Evolutionary conservation across 495 filamentous ascomycete species (phyloP).

Genomic region (Pyrenopolyporus hunteri): DNA sequence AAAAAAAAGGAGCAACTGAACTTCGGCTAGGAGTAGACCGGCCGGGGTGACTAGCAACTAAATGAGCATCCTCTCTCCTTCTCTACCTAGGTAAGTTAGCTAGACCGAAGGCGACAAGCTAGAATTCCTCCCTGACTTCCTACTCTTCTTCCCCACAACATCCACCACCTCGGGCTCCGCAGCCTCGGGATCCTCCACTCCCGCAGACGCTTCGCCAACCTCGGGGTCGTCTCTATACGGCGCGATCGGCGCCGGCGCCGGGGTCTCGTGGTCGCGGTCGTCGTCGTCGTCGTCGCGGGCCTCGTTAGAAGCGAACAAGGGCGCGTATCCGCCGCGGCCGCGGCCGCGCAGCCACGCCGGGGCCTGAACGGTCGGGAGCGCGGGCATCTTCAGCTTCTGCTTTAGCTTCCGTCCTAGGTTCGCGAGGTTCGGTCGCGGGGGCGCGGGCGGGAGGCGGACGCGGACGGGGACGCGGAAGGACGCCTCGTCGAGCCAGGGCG

Average conservation of each 20-base stretch:
- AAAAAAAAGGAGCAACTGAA: not conserved
- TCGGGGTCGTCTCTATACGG: constrained; percentile 36
- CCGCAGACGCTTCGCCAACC: constrained; percentile 20
- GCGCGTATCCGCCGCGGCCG: constrained; percentile 15
- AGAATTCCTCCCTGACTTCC: constrained; percentile 14
- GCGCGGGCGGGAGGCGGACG: too few species aligned
- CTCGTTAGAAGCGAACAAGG: constrained; percentile 36
- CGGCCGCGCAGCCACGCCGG: constrained; percentile 39
- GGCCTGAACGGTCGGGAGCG: constrained; percentile 26
- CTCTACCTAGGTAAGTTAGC: too few species aligned
- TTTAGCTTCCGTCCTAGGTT: constrained; percentile 12
- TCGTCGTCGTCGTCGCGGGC: not conserved
- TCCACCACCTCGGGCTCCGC: constrained; percentile 30
- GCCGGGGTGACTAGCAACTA: not conserved
- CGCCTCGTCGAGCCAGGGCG: constrained; percentile 48
- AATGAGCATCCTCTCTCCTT: not conserved
- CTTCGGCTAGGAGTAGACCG: not conserved
- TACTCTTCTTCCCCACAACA: constrained; percentile 30
- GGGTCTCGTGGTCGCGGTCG: constrained; percentile 23
- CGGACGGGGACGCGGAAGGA: too few species aligned
- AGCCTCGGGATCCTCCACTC: constrained; percentile 13
- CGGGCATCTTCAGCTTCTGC: constrained; percentile 31
- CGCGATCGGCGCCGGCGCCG: constrained; percentile 5
- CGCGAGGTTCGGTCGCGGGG: constrained; percentile 23
- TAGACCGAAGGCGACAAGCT: constrained; percentile 17